Base-by-base conservation (phyloP, 352 stramenopile species). In the Pythium periplocum region DNA sequence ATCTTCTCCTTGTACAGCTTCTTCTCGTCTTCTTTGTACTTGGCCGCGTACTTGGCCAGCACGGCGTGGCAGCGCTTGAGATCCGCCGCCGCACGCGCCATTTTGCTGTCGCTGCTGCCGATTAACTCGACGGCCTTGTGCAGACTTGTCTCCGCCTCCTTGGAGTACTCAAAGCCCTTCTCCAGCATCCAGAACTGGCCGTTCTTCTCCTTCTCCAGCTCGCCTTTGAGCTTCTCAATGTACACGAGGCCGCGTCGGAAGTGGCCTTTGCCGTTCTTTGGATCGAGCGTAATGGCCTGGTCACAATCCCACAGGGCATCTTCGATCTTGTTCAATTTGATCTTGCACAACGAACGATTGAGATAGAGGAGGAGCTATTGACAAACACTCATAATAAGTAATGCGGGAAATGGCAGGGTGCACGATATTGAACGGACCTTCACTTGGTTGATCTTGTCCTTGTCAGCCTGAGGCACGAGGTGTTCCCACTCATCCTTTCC, bases 1-100 rank as follows among this genome's bases (percentile, higher is more conserved):
- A 94, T 94, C 62, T 92, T 90, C 47, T 94, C 83, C 51, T 90
- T 90, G 72, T 92, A 92, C 53, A 94, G 57, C 62, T 87, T 92
- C 62, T 92, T 94, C 65, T 94, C 81, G 32, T 85, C 75, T 67
- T 92, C 75, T 56, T 90, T 90, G 69, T 94, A 94, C 38, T 84
- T 85, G 12, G 65, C 57, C 1, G 71, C 68, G 48, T 77, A 87
- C 50, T 86, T 73, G 36, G 62, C 57, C 48, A 94, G 52, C 45
- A 80, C n/a, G 17, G 68, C 66, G 64, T 85, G 72, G 53, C 61
- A 75, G 12, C 76, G 78, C 59, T 92, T 90, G 30, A 94, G 73
- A 34, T 94, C 79, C 4, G 71, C 68, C 17, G 75, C 10, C 0
- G 81, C 75, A 34, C 80, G 78, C 26, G 66, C 33, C 41, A 94